These are phyloP conservation scores for Aspergillus amoenus DNA, from an alignment of 2,329 filamentous ascomycete species.

Conservation along the genomic window DNA sequence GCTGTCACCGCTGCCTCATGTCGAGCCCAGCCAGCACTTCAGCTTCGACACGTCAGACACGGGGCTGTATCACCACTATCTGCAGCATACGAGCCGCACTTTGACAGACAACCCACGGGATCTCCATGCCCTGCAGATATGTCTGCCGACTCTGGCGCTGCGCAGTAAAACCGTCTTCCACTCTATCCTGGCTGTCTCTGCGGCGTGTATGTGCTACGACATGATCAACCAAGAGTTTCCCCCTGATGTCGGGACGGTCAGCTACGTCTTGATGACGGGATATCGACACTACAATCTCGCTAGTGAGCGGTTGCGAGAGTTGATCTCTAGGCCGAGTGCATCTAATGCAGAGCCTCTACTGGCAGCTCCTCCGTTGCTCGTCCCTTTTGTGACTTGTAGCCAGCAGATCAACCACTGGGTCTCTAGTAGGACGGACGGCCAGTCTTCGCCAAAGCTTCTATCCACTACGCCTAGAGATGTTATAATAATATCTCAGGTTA, in stretches of 20 bases:
- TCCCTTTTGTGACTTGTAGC: not conserved
- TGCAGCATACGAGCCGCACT: not conserved
- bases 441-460: not conserved
- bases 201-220: conserved; percentile 2
- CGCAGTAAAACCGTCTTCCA: conserved; percentile 4
- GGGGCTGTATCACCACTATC: conserved; percentile 2
- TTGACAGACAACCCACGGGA: not conserved
- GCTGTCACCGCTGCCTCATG: not conserved
- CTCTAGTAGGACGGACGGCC: not conserved
- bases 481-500: not conserved
- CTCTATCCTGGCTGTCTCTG: not conserved
- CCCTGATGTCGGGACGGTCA: not conserved
- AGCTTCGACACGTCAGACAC: not conserved
- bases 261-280: not conserved
- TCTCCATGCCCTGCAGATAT: not conserved
- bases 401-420: conserved; percentile 5
- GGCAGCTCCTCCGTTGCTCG: not conserved
- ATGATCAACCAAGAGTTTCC: not conserved
- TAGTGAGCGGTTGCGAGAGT: not conserved
- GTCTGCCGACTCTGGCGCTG: not conserved
- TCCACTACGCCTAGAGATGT: not conserved
- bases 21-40: not conserved
- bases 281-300: conserved; percentile 3
- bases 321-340: not conserved
- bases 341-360: not conserved